phyloP scores from a whole-genome alignment of 2,329 filamentous ascomycete species.

The Talaromyces sp. region DNA sequence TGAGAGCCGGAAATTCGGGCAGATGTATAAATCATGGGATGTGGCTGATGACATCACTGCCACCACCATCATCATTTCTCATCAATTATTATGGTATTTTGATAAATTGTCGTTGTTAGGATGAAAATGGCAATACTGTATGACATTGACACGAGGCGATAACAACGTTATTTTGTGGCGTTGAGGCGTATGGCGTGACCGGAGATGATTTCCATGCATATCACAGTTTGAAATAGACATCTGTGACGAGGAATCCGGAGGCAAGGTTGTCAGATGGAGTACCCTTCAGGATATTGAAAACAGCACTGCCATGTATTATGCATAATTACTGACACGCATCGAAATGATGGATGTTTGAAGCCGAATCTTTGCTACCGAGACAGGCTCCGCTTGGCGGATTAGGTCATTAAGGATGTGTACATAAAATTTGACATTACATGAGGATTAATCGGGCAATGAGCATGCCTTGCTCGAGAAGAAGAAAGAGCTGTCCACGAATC shows the following conservation, averaged over 20 bases:
- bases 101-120: background rate
- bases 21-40: background rate
- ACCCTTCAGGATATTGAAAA: too few species aligned
- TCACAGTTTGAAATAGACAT: background rate
- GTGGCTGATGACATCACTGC: background rate
- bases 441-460: background rate
- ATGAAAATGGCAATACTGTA: background rate
- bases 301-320: too few species aligned
- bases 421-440: background rate
- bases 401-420: background rate
- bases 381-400: too few species aligned
- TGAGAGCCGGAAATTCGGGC: background rate
- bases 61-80: background rate
- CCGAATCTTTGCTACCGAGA: too few species aligned
- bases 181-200: background rate
- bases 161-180: background rate
- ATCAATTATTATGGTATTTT: background rate
- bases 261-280: background rate
- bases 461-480: too few species aligned
- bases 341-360: too few species aligned
- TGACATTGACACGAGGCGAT: background rate
- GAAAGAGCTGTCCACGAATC: too few species aligned
- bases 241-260: background rate
- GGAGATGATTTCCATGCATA: conserved; percentile 6
- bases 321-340: too few species aligned